Evolutionary conservation across 1,284 basidiomycete species (phyloP), one percentile per base, ranked within the genome.

Genomic region (Cutaneotrichosporon arboriforme): DNA sequence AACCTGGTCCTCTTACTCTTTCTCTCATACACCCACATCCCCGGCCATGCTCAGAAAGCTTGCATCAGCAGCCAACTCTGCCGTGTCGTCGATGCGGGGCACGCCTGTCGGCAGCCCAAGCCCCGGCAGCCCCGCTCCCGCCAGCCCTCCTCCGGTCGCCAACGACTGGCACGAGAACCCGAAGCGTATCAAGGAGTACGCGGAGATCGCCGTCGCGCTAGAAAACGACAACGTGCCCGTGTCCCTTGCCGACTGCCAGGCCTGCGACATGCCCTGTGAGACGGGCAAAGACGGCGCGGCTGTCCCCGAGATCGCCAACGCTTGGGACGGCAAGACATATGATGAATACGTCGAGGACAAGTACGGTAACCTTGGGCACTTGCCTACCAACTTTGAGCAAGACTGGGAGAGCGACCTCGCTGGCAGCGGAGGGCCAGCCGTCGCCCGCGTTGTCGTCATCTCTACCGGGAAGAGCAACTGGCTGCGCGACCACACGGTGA

Each of bases 381-480:
- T 85, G 64, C 84, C 87, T 20, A 72, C 73, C 17, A 81, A 80
- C 48, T 84, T 91, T 67, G 81, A 84, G 56, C 78, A 87, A 39
- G 89, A 93, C 75, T 83, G 81, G 78, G 83, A 85, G 48, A 82
- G 81, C 14, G 81, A 86, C 49, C 82, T 96, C 80, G 75, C 90
- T 14, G 91, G 90, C 8, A 83, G 84, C 22, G 81, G 90, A 23
- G 87, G 87, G 69, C 84, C 88, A 1, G 90, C 88, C 65, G 81
- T 82, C 50, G 83, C 87, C 38, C 86, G 88, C 79, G 87, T 86
- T 57, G 58, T 90, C 33, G 79, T 93, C 26, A 88, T 96, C 51
- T 91, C 89, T 1, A 93, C 90, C 1, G 90, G 88, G 14, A 85
- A 87, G 76, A 80, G 83, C 23, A 88, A 94, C 74, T 94, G 90